Evolutionary conservation across 805 yeast genomes (phyloP).

Genomic region (Kazachstania psychrophila): DNA sequence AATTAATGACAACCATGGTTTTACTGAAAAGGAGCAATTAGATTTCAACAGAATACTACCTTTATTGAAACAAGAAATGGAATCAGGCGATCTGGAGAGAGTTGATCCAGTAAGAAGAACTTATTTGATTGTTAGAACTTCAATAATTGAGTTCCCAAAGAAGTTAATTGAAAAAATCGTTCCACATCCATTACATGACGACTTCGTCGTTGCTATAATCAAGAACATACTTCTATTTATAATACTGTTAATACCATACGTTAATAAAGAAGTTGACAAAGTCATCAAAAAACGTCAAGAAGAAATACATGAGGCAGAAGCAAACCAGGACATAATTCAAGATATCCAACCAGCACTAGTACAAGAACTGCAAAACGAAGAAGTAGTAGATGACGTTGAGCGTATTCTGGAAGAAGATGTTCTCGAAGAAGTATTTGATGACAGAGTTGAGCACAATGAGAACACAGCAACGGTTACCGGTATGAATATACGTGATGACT

Average conservation of each 20-base stretch:
- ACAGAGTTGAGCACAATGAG: background rate
- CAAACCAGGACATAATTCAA: too few relatives aligned
- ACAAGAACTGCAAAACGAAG: background rate
- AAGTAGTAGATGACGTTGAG: background rate
- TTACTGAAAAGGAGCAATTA: background rate
- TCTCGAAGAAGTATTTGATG: background rate
- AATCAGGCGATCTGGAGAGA: background rate
- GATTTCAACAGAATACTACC: background rate
- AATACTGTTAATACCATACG: conserved; percentile 17
- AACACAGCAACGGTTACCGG: too few relatives aligned
- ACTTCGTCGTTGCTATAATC: conserved; percentile 9
- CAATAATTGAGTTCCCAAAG: background rate
- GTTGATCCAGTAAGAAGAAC: conserved; percentile 1
- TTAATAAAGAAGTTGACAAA: conserved; percentile 10
- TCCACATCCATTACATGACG: conserved; percentile 17
- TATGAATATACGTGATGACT: too few relatives aligned
- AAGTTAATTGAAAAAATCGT: conserved; percentile 12
- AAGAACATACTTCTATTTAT: conserved; percentile 20
- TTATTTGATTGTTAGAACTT: background rate
- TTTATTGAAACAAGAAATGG: conserved; percentile 1
- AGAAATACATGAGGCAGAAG: background rate
- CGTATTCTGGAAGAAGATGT: too few relatives aligned
- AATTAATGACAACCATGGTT: background rate
- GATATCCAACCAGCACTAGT: too few relatives aligned
- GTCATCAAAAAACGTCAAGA: conserved; percentile 2